A percentile compares a stretch with the other conserved stretches of the same genome.
Evolutionary conservation across 176 grass and related monocot species (phyloP).

Genomic region (Typha latifolia): DNA sequence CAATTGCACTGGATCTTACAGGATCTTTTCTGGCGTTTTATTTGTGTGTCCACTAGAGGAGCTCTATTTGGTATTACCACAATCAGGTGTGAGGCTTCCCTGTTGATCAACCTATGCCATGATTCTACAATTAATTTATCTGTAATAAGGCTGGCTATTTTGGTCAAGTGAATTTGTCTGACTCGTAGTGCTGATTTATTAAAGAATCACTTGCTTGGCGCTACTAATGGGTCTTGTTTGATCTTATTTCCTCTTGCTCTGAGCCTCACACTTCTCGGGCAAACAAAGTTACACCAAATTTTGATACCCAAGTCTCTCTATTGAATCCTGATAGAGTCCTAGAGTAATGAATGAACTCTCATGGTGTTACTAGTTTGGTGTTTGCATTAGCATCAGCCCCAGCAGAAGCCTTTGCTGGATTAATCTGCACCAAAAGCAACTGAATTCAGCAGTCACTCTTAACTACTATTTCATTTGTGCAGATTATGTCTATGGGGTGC

Average conservation of each 20-base stretch:
- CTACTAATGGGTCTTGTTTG: too few relatives aligned
- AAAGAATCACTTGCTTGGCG: too few relatives aligned
- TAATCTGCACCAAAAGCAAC: not conserved
- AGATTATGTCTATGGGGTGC: conserved; percentile 24
- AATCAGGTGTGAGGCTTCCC: not conserved
- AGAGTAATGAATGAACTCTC: not conserved
- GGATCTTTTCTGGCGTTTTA: too few relatives aligned
- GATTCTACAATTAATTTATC: not conserved
- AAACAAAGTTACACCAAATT: too few relatives aligned
- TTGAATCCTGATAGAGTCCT: not conserved
- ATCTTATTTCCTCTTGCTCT: too few relatives aligned
- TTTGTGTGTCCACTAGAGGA: too few relatives aligned
- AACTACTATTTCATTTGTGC: not conserved
- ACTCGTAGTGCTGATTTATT: too few relatives aligned
- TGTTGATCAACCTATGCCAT: not conserved
- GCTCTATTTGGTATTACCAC: not conserved
- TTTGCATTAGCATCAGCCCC: not conserved
- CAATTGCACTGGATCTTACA: too few relatives aligned
- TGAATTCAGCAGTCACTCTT: not conserved
- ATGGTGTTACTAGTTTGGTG: not conserved
- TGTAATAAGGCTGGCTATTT: not conserved
- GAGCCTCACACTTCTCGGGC: too few relatives aligned
- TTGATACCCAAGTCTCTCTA: not conserved
- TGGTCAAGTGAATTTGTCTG: too few relatives aligned
- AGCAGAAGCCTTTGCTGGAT: not conserved